Conservation (phyloP, 306 rosid genomes). For the Mimosa pudica region DNA sequence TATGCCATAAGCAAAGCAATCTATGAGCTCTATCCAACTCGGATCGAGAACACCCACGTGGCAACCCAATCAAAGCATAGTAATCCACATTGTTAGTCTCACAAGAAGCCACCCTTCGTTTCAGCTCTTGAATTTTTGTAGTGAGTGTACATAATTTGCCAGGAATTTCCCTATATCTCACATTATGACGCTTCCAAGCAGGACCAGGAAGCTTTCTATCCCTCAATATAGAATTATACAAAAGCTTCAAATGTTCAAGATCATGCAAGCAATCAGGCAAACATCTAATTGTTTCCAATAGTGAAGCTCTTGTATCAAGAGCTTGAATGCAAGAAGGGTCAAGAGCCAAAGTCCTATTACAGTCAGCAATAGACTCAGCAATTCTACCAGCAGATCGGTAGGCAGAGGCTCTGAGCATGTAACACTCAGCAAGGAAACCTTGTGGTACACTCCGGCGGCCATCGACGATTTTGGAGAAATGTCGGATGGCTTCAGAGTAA, state of each 20-base stretch:
- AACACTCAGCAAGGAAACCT: constrained; percentile 88
- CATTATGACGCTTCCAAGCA: constrained; percentile 84
- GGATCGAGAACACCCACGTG: constrained; percentile 88
- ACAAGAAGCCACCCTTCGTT: constrained; percentile 71
- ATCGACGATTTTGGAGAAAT: constrained; percentile 84
- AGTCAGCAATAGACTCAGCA: constrained; percentile 87
- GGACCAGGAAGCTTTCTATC: constrained; percentile 91
- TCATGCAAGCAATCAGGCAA: constrained; percentile 89
- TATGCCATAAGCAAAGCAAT: constrained; percentile 72
- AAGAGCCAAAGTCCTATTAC: constrained; percentile 81
- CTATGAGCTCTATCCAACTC: constrained; percentile 85
- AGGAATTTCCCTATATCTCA: constrained; percentile 80
- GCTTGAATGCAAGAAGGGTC: constrained; percentile 85
- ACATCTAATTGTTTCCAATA: constrained; percentile 76
- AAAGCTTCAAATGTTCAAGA: constrained; percentile 81
- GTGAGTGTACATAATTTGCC: constrained; percentile 76
- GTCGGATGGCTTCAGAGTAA: constrained; percentile 88
- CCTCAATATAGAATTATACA: constrained; percentile 80
- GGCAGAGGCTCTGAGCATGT: constrained; percentile 74
- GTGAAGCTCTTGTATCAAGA: constrained; percentile 79
- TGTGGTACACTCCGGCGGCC: constrained; percentile 94
- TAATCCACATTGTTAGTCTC: constrained; percentile 73
- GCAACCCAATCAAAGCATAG: constrained; percentile 72
- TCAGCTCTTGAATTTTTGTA: constrained; percentile 63
- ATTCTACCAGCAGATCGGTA: constrained; percentile 71